Percentiles rank a stretch among this genome's conserved stretches.
These are phyloP conservation scores for Colletotrichum eremochloae DNA, from an alignment of 2,329 filamentous ascomycete species.

Conservation along the genomic window DNA sequence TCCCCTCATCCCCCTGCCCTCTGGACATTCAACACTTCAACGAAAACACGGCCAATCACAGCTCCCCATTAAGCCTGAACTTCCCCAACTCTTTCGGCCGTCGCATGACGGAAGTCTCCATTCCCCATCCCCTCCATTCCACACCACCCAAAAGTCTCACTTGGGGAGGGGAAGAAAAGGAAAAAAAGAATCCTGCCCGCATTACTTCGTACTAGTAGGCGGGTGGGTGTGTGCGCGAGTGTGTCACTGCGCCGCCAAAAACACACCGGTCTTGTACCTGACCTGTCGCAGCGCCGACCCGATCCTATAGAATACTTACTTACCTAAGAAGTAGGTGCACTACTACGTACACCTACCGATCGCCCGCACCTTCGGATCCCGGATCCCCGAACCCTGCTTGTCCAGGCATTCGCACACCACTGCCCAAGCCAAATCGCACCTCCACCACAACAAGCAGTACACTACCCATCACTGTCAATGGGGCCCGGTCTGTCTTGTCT, in stretches of 20 bases:
- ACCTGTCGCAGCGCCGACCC: conserved; percentile 4
- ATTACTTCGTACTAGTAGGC: neutral
- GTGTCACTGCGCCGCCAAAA: conserved; percentile 15
- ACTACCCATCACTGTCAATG: neutral
- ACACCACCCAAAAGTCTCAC: conserved; percentile 21
- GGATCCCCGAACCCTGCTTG: neutral
- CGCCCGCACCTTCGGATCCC: conserved; percentile 5
- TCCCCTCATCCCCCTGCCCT: conserved; percentile 33
- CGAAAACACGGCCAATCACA: conserved; percentile 44
- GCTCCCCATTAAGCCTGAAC: conserved; percentile 40
- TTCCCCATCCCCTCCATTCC: conserved; percentile 41
- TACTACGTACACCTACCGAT: neutral
- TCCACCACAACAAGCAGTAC: neutral
- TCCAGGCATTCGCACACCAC: neutral
- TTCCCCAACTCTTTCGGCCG: conserved; percentile 50
- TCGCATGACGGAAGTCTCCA: conserved; percentile 43
- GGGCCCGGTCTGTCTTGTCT: neutral
- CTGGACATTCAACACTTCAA: conserved; percentile 47
- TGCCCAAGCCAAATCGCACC: neutral
- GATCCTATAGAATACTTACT: neutral
- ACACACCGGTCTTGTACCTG: conserved; percentile 12
- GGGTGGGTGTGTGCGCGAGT: neutral
- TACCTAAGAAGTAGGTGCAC: neutral
- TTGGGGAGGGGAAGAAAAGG: neutral
- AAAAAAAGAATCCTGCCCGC: neutral